Evolutionary conservation across 768 basidiomycete species (phyloP), one percentile per base, ranked within the genome.

Genomic region (Auricularia sp.): DNA sequence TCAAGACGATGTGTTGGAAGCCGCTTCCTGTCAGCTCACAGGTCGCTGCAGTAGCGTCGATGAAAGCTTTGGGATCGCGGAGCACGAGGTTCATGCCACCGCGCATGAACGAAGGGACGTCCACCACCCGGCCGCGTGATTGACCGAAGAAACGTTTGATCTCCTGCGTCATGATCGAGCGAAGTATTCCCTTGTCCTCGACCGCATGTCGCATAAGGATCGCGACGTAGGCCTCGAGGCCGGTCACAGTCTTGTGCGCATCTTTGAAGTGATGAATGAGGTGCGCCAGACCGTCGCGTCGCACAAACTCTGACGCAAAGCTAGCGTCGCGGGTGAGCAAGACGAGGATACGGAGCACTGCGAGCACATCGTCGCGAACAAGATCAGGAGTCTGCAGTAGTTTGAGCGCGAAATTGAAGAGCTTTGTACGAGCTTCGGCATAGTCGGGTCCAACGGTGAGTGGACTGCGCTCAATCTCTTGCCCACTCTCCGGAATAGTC

Each of bases 121-220:
- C 96, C 29, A 86, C 81, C 21, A 82, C 73, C 67, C 77, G 75
- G 18, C 77, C 67, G 36, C 91, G 86, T 36, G 90, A 81, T 66
- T 88, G 86, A 3, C 82, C 76, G 70, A 97, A 87, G 77, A 88
- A 93, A 2, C 87, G 83, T 69, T 85, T 88, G 70, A 98, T 82
- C 65, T 92, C 88, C 67, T 90, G 86, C 29, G 83, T 83, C 85
- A 99, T 94, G 68, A 91, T 80, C 10, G 77, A 78, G 64, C 84
- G 81, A 53, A 98, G 72, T 7, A 81, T 82, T 2, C 76, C 71
- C 2, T 79, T 70, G 67, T 94, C 91, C 75, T 99, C 97, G 61
- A 95, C 84, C 62, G 92, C 76, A 71, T 99, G 97, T 6, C 97
- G 88, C n/a, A 98, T 78, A 66, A 98, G 89, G 70, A 88, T 90